Evolutionary conservation across 768 basidiomycete genomes (phyloP).

Genomic region (Suillus alpinus): DNA sequence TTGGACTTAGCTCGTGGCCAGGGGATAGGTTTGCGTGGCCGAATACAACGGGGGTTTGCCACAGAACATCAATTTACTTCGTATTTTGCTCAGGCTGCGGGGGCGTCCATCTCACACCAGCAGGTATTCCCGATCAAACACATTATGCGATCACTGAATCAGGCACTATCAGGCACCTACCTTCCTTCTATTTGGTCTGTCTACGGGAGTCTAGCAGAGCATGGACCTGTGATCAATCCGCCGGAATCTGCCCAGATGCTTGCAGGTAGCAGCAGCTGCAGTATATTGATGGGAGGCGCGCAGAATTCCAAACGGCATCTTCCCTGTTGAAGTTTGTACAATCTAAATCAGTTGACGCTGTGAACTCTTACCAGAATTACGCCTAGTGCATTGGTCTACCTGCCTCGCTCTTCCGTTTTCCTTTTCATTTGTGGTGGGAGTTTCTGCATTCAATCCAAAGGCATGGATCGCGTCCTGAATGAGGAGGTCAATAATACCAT

Average conservation of each 20-base stretch:
- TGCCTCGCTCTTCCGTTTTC: background rate
- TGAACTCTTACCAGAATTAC: background rate
- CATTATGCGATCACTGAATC: too few relatives aligned
- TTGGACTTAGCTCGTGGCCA: too few relatives aligned
- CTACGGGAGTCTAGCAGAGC: too few relatives aligned
- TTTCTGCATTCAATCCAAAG: constrained; percentile 35
- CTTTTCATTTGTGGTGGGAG: background rate
- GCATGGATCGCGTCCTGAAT: constrained; percentile 35
- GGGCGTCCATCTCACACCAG: too few relatives aligned
- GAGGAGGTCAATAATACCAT: constrained; percentile 39
- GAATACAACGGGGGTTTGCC: too few relatives aligned
- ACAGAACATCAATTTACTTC: too few relatives aligned
- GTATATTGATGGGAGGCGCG: background rate
- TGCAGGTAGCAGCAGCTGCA: background rate
- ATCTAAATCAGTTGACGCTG: background rate
- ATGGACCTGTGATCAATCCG: background rate
- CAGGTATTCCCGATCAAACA: too few relatives aligned
- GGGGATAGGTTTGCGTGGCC: too few relatives aligned
- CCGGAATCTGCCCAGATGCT: background rate
- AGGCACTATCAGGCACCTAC: too few relatives aligned
- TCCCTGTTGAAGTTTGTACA: too few relatives aligned
- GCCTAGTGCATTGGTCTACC: background rate
- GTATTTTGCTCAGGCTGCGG: too few relatives aligned
- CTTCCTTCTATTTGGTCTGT: too few relatives aligned
- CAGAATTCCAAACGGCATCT: background rate